phyloP scores from a whole-genome alignment of 345 rosid species.

The Melaleuca alternifolia region DNA sequence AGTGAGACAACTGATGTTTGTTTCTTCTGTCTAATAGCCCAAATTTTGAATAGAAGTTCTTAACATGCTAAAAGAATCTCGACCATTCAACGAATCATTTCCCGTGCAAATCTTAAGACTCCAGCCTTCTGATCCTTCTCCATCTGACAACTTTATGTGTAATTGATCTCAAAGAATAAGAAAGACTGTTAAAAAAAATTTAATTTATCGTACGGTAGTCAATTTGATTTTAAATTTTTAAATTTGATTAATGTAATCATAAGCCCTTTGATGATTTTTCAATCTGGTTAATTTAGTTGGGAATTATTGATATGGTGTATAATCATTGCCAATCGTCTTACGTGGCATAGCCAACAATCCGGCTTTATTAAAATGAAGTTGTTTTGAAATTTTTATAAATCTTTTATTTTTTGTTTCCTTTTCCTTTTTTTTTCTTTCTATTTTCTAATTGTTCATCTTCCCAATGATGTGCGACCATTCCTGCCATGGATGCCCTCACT shows the following conservation, averaged over 20 bases:
- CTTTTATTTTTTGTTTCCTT: neutral
- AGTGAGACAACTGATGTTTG: neutral
- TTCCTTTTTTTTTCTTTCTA: neutral
- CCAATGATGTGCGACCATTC: fast-evolving
- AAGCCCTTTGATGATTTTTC: neutral
- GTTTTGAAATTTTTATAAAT: neutral
- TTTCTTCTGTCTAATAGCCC: neutral
- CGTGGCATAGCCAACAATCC: neutral
- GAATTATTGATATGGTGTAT: neutral
- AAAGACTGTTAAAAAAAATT: neutral
- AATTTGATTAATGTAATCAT: neutral
- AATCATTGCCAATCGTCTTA: no score
- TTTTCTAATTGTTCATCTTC: neutral
- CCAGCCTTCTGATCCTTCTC: neutral
- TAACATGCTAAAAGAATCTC: neutral
- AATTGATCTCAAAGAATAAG: neutral
- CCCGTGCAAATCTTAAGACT: neutral
- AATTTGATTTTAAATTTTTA: neutral
- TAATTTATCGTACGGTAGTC: no score
- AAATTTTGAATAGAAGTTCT: neutral
- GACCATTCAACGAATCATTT: neutral
- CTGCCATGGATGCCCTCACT: neutral
- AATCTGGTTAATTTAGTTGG: neutral
- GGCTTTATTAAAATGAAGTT: neutral
- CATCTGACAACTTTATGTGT: neutral